Percentiles rank a stretch among this genome's conserved stretches.
Conservation (phyloP, 73 alveolate genomes). For the Tetrahymena malaccensis region DNA sequence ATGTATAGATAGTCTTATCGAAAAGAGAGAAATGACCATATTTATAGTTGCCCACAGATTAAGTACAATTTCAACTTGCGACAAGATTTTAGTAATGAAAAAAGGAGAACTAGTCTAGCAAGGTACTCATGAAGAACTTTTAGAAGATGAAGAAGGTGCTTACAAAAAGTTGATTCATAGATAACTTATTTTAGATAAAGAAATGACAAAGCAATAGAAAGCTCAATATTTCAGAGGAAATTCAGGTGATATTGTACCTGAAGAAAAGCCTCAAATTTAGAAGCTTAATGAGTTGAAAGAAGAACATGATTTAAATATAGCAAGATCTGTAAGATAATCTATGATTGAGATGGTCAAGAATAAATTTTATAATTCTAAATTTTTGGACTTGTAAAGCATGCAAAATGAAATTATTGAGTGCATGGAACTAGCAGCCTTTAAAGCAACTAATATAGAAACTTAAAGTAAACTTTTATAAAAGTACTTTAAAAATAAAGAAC, state of each 20-base stretch:
- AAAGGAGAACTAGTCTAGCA: conserved; percentile 55
- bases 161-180: neutral
- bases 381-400: neutral
- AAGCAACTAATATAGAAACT: neutral
- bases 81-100: conserved; percentile 60
- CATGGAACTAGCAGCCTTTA: neutral
- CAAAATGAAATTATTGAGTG: neutral
- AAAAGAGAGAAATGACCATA: conserved; percentile 46
- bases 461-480: neutral
- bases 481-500: neutral
- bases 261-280: neutral
- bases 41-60: conserved; percentile 77
- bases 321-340: neutral
- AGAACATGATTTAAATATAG: neutral
- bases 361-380: neutral
- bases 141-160: neutral
- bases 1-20: conserved; percentile 18
- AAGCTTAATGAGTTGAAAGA: neutral
- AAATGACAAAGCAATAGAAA: neutral
- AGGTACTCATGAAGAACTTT: conserved; percentile 56
- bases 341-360: neutral
- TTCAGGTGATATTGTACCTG: neutral
- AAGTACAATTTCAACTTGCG: conserved; percentile 58
- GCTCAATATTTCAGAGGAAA: neutral
- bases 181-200: neutral